phyloP scores from a whole-genome alignment of 2,329 filamentous ascomycete genomes.

The Colletotrichum costaricense region DNA sequence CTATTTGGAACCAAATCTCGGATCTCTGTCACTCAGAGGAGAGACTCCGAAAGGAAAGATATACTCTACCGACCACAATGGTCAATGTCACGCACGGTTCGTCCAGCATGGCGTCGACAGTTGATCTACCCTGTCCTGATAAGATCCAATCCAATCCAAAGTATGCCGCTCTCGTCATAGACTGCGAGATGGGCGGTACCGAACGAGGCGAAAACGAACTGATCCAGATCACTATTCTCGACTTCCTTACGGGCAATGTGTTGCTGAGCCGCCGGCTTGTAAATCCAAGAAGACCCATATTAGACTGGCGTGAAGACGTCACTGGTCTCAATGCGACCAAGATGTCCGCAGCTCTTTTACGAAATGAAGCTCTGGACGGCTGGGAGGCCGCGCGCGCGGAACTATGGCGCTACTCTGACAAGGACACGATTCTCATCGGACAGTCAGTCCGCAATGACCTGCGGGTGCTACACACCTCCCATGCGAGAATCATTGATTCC shows the following conservation, averaged over 20 bases:
- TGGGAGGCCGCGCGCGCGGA: constrained; percentile 55
- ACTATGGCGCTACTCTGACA: constrained; percentile 55
- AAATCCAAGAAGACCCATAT: not conserved
- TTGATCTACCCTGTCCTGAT: not conserved
- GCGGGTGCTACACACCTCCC: constrained; percentile 53
- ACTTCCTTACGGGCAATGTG: not conserved
- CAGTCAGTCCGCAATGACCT: constrained; percentile 60
- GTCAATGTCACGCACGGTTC: fast-evolving
- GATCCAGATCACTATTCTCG: not conserved
- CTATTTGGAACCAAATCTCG: not conserved
- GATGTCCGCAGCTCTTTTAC: not conserved
- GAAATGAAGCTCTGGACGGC: constrained; percentile 45
- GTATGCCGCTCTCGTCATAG: not conserved
- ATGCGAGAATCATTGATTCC: constrained; percentile 57
- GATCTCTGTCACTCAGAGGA: not conserved
- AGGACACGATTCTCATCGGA: constrained; percentile 58
- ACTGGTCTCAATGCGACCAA: not conserved
- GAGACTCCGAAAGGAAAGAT: not conserved
- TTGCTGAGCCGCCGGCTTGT: not conserved
- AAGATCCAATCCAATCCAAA: not conserved
- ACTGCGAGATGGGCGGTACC: not conserved
- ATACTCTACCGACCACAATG: not conserved
- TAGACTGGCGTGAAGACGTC: constrained; percentile 5
- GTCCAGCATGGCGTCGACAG: not conserved
- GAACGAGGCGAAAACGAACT: not conserved